Evolutionary conservation across 768 basidiomycete species (phyloP).

Genomic region (Paxillus ammoniavirescens): DNA sequence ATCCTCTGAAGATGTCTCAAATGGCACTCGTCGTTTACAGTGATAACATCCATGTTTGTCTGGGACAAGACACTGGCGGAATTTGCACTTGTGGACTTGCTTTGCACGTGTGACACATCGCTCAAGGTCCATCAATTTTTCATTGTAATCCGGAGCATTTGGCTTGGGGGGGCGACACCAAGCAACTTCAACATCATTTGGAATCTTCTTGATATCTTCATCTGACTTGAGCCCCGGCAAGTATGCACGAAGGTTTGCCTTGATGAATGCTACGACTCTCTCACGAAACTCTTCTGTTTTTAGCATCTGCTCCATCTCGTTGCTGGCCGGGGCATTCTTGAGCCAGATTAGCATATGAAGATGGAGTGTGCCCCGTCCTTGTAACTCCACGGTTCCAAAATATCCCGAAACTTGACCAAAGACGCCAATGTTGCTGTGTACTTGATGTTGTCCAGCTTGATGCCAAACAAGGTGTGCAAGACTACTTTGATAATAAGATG

Average conservation of each 20-base stretch:
- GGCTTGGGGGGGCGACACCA: conserved; percentile 38
- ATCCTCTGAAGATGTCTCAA: neutral
- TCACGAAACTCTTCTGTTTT: conserved; percentile 25
- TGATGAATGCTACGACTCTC: conserved; percentile 29
- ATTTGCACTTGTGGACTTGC: neutral
- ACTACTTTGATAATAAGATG: conserved; percentile 32
- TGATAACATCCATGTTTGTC: neutral
- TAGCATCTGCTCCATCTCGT: conserved; percentile 28
- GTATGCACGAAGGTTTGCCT: conserved; percentile 31
- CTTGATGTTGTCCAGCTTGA: conserved; percentile 19
- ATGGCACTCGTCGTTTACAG: neutral
- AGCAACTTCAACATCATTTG: conserved; percentile 22
- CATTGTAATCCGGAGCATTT: neutral
- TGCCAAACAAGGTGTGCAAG: conserved; percentile 30
- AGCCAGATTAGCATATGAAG: conserved; percentile 44
- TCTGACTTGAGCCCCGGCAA: conserved; percentile 19
- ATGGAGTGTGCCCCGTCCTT: conserved; percentile 41
- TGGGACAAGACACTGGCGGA: neutral
- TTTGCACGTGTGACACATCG: neutral
- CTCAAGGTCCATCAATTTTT: neutral
- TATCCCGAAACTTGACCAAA: conserved; percentile 33
- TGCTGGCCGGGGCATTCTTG: conserved; percentile 21
- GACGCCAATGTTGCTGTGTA: conserved; percentile 24
- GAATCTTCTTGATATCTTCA: conserved; percentile 23
- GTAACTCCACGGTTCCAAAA: conserved; percentile 38